Percentiles rank a stretch among this genome's conserved stretches.
Conservation (phyloP, 371 early-diverging fungal genomes). For the Mucor mucedo region DNA sequence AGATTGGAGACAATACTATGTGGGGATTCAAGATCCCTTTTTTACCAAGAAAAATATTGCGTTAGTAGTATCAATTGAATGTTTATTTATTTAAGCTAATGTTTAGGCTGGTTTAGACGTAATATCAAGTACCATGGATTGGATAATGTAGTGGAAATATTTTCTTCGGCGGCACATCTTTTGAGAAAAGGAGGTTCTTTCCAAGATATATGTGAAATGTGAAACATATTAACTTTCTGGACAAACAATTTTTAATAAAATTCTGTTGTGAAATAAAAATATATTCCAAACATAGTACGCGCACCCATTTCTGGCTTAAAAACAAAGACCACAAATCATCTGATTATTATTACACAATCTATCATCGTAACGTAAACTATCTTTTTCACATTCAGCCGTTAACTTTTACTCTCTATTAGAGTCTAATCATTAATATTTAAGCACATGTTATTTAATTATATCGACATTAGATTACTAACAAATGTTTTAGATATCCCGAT, state of each 20-base stretch:
- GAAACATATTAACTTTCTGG: not conserved
- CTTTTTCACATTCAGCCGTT: too few relatives aligned
- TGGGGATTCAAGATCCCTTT: not conserved
- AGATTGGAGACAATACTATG: not conserved
- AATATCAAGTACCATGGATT: not conserved
- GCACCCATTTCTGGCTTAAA: too few relatives aligned
- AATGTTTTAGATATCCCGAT: too few relatives aligned
- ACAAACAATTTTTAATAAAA: not conserved
- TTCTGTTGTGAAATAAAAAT: too few relatives aligned
- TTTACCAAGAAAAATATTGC: not conserved
- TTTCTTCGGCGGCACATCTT: not conserved
- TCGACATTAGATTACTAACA: too few relatives aligned
- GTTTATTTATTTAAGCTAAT: not conserved
- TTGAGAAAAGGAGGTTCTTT: not conserved
- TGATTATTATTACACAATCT: too few relatives aligned
- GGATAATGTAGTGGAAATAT: not conserved
- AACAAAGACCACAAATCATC: too few relatives aligned
- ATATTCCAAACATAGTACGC: too few relatives aligned
- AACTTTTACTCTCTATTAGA: too few relatives aligned
- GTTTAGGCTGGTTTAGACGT: not conserved
- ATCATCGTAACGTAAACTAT: too few relatives aligned
- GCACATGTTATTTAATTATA: too few relatives aligned
- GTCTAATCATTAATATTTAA: too few relatives aligned
- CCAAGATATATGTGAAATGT: not conserved
- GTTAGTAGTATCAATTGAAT: not conserved